Evolutionary conservation across 345 rosid species (phyloP).

Genomic region (Lumnitzera racemosa): DNA sequence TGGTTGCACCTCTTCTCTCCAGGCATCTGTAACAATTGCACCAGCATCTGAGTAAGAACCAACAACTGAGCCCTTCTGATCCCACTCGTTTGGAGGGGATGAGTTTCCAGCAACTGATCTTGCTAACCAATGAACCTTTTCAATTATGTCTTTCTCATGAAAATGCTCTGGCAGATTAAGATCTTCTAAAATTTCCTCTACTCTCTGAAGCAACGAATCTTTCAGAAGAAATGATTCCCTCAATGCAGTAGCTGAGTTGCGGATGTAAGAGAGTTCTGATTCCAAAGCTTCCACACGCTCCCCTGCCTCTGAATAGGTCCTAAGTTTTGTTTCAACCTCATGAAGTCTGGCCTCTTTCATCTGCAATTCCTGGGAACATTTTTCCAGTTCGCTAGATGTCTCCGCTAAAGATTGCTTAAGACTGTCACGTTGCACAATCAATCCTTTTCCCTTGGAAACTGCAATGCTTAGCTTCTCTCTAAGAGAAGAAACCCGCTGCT

Average conservation of each 20-base stretch:
- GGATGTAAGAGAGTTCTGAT: constrained; percentile 96
- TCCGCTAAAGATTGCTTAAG: constrained; percentile 67
- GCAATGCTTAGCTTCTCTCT: constrained; percentile 98
- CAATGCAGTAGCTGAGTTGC: constrained; percentile 87
- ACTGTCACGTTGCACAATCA: constrained; percentile 77
- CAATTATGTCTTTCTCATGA: constrained; percentile 78
- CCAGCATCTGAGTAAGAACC: constrained; percentile 53
- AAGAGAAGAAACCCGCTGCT: constrained; percentile 67
- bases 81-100: constrained; percentile 59
- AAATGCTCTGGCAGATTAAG: constrained; percentile 87
- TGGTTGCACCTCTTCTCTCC: constrained; percentile 70
- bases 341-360: constrained; percentile 58
- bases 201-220: constrained; percentile 88
- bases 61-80: constrained; percentile 61
- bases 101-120: constrained; percentile 56
- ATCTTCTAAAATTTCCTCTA: constrained; percentile 91
- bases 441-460: constrained; percentile 91
- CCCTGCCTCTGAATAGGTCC: constrained; percentile 75
- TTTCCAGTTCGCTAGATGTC: constrained; percentile 68
- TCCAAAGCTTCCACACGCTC: constrained; percentile 93
- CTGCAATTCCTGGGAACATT: constrained; percentile 63
- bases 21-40: constrained; percentile 50
- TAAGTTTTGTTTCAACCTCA: constrained; percentile 68
- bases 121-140: constrained; percentile 91
- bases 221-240: constrained; percentile 94